Evolutionary conservation across 148 eudicot genomes (phyloP).

Genomic region (Rhododendron williamsianum): DNA sequence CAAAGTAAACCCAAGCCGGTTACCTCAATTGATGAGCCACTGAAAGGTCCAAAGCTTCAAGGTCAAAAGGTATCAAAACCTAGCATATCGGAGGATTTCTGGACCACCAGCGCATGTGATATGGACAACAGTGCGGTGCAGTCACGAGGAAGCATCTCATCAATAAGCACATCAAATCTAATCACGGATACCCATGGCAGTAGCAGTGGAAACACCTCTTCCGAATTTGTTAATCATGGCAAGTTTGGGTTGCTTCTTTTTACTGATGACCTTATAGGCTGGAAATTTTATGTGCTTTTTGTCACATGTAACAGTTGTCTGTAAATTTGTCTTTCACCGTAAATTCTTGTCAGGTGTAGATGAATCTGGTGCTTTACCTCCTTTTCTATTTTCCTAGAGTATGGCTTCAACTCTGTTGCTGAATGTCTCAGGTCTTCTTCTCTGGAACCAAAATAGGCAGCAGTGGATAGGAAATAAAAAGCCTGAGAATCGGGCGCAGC

Average conservation of each 20-base stretch:
- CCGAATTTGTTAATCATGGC: conserved; percentile 84
- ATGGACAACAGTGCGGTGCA: conserved; percentile 61
- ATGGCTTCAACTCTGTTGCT: conserved; percentile 7
- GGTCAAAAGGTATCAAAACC: conserved; percentile 23
- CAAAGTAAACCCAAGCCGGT: conserved; percentile 30
- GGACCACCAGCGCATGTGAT: conserved; percentile 60
- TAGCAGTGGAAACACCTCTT: conserved; percentile 38
- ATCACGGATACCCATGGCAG: conserved; percentile 42
- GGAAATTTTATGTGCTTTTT: not conserved
- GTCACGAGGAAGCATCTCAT: conserved; percentile 65
- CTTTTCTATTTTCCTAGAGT: not conserved
- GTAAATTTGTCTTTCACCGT: not conserved
- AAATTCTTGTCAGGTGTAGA: not conserved
- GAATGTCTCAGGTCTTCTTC: conserved; percentile 56
- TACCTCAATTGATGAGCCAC: conserved; percentile 27
- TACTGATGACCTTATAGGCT: not conserved
- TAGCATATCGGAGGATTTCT: conserved; percentile 41
- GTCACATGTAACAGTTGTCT: not conserved
- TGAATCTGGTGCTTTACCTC: not conserved
- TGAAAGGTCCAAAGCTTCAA: conserved; percentile 26
- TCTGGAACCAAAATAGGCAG: conserved; percentile 84
- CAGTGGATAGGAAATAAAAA: conserved; percentile 70
- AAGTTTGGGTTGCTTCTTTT: conserved; percentile 15
- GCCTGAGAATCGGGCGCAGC: conserved; percentile 29
- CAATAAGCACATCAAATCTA: conserved; percentile 50